Percentiles rank a stretch among this genome's conserved stretches.
Conservation (phyloP, 2,329 filamentous ascomycete genomes). For the Clonostachys sp. region DNA sequence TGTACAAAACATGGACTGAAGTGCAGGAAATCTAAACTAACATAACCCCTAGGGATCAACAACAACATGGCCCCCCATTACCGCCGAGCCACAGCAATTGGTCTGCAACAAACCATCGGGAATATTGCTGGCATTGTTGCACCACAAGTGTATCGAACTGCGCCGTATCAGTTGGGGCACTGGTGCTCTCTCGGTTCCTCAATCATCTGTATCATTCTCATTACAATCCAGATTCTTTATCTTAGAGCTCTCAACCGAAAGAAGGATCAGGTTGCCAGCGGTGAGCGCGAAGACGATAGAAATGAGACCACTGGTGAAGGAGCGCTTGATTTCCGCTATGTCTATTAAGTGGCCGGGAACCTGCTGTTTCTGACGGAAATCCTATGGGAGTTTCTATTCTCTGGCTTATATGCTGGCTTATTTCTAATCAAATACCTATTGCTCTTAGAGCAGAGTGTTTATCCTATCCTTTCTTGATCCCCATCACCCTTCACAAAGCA, state of each 20-base stretch:
- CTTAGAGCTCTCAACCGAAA: conserved; percentile 3
- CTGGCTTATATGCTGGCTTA: too few species aligned
- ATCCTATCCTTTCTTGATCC: too few species aligned
- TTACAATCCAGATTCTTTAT: conserved; percentile 4
- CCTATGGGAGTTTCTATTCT: too few species aligned
- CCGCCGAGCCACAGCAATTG: conserved; percentile 37
- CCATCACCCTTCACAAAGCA: too few species aligned
- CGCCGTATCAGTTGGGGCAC: conserved; percentile 22
- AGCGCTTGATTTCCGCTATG: conserved; percentile 6
- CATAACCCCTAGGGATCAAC: conserved; percentile 23
- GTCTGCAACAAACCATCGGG: conserved; percentile 36
- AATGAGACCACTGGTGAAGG: conserved; percentile 5
- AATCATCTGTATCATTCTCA: conserved; percentile 5
- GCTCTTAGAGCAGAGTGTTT: too few species aligned
- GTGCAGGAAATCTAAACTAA: background rate
- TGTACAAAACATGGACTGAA: background rate
- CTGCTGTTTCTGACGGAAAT: too few species aligned
- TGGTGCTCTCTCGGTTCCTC: conserved; percentile 5
- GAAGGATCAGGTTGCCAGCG: conserved; percentile 5
- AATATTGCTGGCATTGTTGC: conserved; percentile 39
- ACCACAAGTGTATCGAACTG: conserved; percentile 26
- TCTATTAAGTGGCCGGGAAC: background rate
- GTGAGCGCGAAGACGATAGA: conserved; percentile 4
- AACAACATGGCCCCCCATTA: conserved; percentile 40
- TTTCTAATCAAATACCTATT: too few species aligned